phyloP scores from a whole-genome alignment of 192 early-diverging fungal species.

The Coemansia sp. region DNA sequence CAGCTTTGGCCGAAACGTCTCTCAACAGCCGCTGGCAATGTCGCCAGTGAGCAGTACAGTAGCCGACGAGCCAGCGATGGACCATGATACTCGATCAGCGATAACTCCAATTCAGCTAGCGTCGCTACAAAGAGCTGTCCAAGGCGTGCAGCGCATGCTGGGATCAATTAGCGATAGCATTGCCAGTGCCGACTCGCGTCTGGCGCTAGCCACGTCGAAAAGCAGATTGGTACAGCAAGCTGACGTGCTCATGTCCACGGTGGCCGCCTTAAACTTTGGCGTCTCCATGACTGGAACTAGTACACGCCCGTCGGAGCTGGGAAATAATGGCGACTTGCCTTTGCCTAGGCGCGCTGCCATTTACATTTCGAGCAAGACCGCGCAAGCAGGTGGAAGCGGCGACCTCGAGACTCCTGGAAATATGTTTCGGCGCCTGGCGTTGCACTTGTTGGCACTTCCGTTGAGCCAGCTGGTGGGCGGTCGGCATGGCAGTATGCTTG shows the following conservation, averaged over 20 bases:
- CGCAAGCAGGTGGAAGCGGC: neutral
- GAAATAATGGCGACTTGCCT: neutral
- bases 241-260: constrained; percentile 51
- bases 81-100: neutral
- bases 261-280: constrained; percentile 50
- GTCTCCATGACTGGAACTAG: constrained; percentile 16
- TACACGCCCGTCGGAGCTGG: neutral
- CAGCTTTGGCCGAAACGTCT: neutral
- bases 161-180: constrained; percentile 49
- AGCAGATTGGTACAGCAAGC: constrained; percentile 48
- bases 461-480: constrained; percentile 38
- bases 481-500: constrained; percentile 13
- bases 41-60: constrained; percentile 12
- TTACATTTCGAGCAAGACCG: neutral
- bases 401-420: neutral
- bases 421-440: constrained; percentile 4
- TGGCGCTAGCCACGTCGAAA: constrained; percentile 37
- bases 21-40: constrained; percentile 5
- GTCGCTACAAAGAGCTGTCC: constrained; percentile 50
- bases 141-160: constrained; percentile 51
- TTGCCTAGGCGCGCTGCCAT: neutral
- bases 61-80: neutral
- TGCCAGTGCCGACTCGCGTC: constrained; percentile 32
- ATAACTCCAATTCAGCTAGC: constrained; percentile 47
- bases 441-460: constrained; percentile 37